These are phyloP conservation scores for Trichophaea hybrida DNA, from an alignment of 2,329 filamentous ascomycete genomes.

Conservation along the genomic window DNA sequence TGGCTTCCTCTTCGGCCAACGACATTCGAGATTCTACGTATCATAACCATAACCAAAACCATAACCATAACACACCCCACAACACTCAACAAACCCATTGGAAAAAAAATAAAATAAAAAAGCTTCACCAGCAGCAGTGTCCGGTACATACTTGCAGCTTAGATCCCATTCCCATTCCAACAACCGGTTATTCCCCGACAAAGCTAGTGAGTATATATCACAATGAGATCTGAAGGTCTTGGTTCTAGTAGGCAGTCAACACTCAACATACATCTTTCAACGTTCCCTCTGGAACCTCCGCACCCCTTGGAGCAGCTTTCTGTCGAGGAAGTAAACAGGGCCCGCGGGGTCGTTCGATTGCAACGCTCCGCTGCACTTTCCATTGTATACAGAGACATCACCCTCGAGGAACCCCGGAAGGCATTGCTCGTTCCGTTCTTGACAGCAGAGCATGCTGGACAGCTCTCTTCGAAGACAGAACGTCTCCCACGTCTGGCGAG, in stretches of 20 bases:
- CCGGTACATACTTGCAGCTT: too few species aligned
- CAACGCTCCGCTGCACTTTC: constrained; percentile 15
- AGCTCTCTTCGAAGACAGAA: constrained; percentile 31
- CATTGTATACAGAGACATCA: constrained; percentile 44
- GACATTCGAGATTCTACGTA: too few species aligned
- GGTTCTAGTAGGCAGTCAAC: not conserved
- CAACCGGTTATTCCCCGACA: too few species aligned
- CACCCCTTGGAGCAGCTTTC: constrained; percentile 44
- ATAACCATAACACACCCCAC: too few species aligned
- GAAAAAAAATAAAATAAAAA: too few species aligned
- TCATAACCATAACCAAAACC: too few species aligned
- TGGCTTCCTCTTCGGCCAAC: too few species aligned
- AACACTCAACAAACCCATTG: too few species aligned
- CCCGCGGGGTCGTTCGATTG: constrained; percentile 36
- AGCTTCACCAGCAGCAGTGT: too few species aligned
- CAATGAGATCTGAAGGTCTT: constrained; percentile 1
- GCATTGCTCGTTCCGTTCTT: constrained; percentile 44
- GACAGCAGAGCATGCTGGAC: constrained; percentile 43
- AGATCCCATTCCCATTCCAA: too few species aligned
- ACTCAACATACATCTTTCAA: constrained; percentile 1
- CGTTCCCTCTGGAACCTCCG: constrained; percentile 18
- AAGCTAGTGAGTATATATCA: not conserved
- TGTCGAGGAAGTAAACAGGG: constrained; percentile 40
- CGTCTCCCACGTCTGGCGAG: constrained; percentile 37
- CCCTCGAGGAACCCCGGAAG: constrained; percentile 51